Conservation (phyloP, 768 basidiomycete species). For the Psilocybe cubensis region DNA sequence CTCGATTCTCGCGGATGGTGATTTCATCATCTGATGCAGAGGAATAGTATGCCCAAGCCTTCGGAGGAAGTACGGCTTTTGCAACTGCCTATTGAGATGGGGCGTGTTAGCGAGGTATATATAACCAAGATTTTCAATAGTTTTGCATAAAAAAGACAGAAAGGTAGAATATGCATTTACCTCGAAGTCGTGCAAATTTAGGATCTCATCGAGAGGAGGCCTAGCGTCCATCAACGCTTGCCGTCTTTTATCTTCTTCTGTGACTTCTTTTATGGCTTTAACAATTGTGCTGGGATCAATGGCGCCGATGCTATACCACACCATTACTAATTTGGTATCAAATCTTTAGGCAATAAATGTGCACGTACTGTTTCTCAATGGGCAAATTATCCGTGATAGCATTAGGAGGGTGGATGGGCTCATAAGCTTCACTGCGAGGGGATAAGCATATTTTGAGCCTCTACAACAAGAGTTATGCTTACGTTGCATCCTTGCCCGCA, state of each 20-base stretch:
- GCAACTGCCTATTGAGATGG: slow-evolving; percentile 66
- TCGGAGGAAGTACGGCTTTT: slow-evolving; percentile 74
- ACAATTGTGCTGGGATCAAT: slow-evolving; percentile 73
- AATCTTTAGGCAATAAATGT: neutral
- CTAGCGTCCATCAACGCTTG: slow-evolving; percentile 62
- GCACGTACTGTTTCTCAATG: slow-evolving; percentile 78
- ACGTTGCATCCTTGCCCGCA: slow-evolving; percentile 91
- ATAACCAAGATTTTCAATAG: too few relatives aligned
- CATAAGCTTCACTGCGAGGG: slow-evolving; percentile 70
- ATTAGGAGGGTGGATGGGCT: slow-evolving; percentile 88
- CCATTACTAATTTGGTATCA: neutral
- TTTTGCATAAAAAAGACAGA: too few relatives aligned
- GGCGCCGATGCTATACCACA: slow-evolving; percentile 57
- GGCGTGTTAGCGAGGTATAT: slow-evolving; percentile 5
- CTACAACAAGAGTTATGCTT: slow-evolving; percentile 28
- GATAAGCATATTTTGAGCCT: neutral
- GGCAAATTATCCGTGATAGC: slow-evolving; percentile 78
- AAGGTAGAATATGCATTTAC: slow-evolving; percentile 35
- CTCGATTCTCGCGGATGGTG: slow-evolving; percentile 86
- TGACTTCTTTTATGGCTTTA: slow-evolving; percentile 62
- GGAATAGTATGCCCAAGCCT: slow-evolving; percentile 96
- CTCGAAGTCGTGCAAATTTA: slow-evolving; percentile 96
- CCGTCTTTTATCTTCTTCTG: slow-evolving; percentile 73
- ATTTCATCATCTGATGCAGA: slow-evolving; percentile 96
- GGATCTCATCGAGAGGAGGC: slow-evolving; percentile 76